phyloP scores from a whole-genome alignment of 371 early-diverging fungal species.

The Syncephalastrum racemosum region DNA sequence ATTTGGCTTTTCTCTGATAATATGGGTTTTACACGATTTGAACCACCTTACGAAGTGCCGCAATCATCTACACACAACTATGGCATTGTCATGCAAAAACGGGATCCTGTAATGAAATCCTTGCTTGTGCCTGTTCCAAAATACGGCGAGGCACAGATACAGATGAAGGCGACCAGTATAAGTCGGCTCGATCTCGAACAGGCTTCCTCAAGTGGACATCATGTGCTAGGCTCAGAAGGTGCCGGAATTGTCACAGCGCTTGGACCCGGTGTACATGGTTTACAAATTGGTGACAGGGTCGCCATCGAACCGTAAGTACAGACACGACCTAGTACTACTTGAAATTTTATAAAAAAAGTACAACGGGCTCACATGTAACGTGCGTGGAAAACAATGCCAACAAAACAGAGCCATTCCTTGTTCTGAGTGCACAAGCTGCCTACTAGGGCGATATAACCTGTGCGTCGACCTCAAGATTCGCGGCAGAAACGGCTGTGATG shows the following conservation, averaged over 20 bases:
- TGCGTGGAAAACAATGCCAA: background rate
- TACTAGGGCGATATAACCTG: slow-evolving; percentile 13
- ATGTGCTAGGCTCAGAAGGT: slow-evolving; percentile 8
- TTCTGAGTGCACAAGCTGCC: slow-evolving; percentile 6
- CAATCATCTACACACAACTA: too few relatives aligned
- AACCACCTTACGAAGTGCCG: too few relatives aligned
- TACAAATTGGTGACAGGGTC: slow-evolving; percentile 13
- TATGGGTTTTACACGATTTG: too few relatives aligned
- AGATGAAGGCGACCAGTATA: slow-evolving; percentile 7
- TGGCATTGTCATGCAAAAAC: too few relatives aligned
- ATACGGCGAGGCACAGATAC: slow-evolving; percentile 8
- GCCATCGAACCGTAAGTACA: slow-evolving; percentile 11
- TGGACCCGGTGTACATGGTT: background rate
- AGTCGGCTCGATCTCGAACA: slow-evolving; percentile 2
- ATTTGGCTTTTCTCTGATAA: too few relatives aligned
- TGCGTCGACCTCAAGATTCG: slow-evolving; percentile 3
- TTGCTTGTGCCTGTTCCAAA: background rate
- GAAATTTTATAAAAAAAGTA: too few relatives aligned
- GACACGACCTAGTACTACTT: too few relatives aligned
- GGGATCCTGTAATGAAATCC: too few relatives aligned
- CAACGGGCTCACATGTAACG: background rate
- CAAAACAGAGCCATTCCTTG: slow-evolving; percentile 7
- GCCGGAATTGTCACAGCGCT: slow-evolving; percentile 7
- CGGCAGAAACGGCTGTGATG: slow-evolving; percentile 5
- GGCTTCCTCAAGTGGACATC: background rate